Evolutionary conservation across 306 rosid species (phyloP).

Genomic region (Lathyrus sativus): DNA sequence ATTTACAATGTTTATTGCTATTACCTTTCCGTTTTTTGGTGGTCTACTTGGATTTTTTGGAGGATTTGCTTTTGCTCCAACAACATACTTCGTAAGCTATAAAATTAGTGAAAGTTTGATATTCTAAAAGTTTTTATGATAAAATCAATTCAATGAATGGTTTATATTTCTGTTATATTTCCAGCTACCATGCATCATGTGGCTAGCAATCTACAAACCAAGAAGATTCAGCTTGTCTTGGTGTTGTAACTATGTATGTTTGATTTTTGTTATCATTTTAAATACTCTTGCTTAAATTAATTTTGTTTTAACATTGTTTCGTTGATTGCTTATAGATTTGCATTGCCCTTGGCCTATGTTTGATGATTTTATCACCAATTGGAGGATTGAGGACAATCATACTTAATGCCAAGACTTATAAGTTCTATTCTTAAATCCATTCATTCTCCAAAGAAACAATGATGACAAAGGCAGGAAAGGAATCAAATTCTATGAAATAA

Average conservation of each 20-base stretch:
- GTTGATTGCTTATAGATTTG: slow-evolving; percentile 57
- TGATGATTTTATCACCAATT: slow-evolving; percentile 63
- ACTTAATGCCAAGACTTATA: slow-evolving; percentile 53
- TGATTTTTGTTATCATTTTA: slow-evolving; percentile 5
- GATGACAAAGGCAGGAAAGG: background rate
- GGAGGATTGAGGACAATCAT: slow-evolving; percentile 68
- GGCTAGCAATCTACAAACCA: slow-evolving; percentile 85
- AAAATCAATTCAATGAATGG: background rate
- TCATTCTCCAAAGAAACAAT: background rate
- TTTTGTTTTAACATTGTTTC: background rate
- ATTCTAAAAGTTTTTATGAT: background rate
- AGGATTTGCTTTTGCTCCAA: slow-evolving; percentile 92
- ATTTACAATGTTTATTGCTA: slow-evolving; percentile 69
- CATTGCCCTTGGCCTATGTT: slow-evolving; percentile 59
- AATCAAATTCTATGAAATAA: background rate
- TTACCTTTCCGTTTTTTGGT: slow-evolving; percentile 78
- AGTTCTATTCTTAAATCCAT: slow-evolving; percentile 45
- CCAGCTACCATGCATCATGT: slow-evolving; percentile 90
- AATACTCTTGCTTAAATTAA: slow-evolving; percentile 8
- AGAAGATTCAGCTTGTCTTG: slow-evolving; percentile 68
- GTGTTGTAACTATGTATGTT: slow-evolving; percentile 74
- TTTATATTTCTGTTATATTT: slow-evolving; percentile 20
- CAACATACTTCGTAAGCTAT: slow-evolving; percentile 73
- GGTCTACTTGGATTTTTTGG: slow-evolving; percentile 79
- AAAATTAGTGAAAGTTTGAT: background rate